Evolutionary conservation across 371 early-diverging fungal genomes (phyloP).

Genomic region (Apophysomyces ossiformis): DNA sequence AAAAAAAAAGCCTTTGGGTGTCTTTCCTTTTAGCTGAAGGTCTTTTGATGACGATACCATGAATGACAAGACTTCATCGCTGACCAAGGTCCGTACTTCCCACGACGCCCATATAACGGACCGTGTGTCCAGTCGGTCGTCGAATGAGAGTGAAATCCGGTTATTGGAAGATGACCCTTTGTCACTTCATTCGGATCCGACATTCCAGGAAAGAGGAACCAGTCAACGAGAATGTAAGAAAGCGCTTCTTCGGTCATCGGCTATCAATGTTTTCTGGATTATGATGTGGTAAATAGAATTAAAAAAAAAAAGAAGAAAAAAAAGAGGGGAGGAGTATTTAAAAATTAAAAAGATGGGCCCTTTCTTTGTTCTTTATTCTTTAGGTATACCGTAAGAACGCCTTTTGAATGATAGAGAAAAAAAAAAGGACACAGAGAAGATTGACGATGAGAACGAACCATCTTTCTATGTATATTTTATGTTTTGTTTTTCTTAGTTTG

Average conservation of each 20-base stretch:
- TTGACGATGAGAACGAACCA: neutral
- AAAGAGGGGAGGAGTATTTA: no score
- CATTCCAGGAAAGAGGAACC: slow-evolving; percentile 8
- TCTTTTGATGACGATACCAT: neutral
- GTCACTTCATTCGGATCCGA: slow-evolving; percentile 23
- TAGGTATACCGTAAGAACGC: slow-evolving; percentile 39
- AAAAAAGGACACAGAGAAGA: neutral
- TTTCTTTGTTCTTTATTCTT: neutral
- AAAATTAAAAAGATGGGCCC: no score
- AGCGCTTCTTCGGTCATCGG: slow-evolving; percentile 33
- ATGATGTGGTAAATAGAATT: slow-evolving; percentile 40
- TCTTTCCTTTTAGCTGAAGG: neutral
- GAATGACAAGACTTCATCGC: slow-evolving; percentile 1
- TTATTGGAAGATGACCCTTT: slow-evolving; percentile 30
- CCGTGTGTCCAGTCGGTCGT: neutral
- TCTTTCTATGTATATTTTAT: no score
- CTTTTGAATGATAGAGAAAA: neutral
- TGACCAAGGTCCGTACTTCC: neutral
- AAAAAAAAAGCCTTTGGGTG: neutral
- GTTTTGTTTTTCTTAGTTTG: slow-evolving; percentile 37
- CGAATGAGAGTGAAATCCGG: slow-evolving; percentile 22
- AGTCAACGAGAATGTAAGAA: slow-evolving; percentile 20
- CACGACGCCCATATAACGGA: neutral
- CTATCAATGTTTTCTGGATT: slow-evolving; percentile 52
- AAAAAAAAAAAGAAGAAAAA: neutral